Conservation (phyloP, 2,329 filamentous ascomycete species). For the Monilinia polystroma region DNA sequence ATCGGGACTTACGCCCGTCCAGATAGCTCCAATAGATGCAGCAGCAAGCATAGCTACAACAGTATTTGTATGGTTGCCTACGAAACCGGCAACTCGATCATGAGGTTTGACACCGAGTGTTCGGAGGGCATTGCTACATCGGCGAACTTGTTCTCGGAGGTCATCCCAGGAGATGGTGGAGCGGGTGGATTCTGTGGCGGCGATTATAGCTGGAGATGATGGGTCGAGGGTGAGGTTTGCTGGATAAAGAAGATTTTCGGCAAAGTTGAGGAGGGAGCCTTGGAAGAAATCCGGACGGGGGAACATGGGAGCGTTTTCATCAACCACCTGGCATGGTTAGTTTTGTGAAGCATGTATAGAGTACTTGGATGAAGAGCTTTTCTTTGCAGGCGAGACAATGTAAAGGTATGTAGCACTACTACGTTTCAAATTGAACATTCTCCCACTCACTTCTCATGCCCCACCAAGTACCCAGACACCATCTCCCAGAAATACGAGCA, state of each 20-base stretch:
- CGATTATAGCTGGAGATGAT: constrained; percentile 69
- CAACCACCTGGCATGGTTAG: constrained; percentile 58
- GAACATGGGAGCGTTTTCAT: constrained; percentile 69
- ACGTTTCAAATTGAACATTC: not conserved
- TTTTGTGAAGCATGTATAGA: not conserved
- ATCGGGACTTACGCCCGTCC: constrained; percentile 91
- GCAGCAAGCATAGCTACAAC: constrained; percentile 85
- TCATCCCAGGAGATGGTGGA: constrained; percentile 70
- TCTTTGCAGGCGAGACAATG: not conserved
- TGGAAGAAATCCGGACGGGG: constrained; percentile 85
- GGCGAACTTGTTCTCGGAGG: constrained; percentile 73
- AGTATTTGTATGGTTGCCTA: constrained; percentile 87
- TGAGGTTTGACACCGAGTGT: constrained; percentile 58
- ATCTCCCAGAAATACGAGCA: not conserved
- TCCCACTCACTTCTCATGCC: not conserved
- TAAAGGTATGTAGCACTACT: constrained; percentile 9
- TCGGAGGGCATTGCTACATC: constrained; percentile 69
- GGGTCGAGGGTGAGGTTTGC: constrained; percentile 55
- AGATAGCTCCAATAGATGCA: constrained; percentile 79
- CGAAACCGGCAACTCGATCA: constrained; percentile 68
- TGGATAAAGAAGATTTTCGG: constrained; percentile 90
- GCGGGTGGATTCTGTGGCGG: constrained; percentile 68
- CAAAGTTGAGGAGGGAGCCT: constrained; percentile 81
- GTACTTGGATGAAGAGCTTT: not conserved
- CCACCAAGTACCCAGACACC: not conserved